phyloP scores from a whole-genome alignment of 2,329 filamentous ascomycete species.

The Coleophoma crateriformis region DNA sequence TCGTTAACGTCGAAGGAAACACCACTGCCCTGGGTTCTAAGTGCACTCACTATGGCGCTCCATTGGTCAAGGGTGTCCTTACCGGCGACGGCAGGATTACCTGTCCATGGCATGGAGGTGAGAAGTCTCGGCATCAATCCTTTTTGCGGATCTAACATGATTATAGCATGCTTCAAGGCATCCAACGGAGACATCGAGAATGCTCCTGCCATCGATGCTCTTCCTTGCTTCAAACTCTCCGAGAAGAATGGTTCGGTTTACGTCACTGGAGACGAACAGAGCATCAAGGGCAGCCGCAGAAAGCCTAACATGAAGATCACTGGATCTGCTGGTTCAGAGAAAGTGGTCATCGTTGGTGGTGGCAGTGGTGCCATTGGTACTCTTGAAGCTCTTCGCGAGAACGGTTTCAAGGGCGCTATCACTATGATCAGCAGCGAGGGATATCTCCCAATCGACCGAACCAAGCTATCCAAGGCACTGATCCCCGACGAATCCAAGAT shows the following conservation, averaged over 20 bases:
- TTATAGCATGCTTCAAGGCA: constrained; percentile 82
- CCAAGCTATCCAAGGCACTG: constrained; percentile 92
- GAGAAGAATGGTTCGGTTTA: constrained; percentile 82
- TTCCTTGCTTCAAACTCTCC: constrained; percentile 74
- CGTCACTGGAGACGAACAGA: constrained; percentile 71
- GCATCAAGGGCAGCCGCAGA: constrained; percentile 71
- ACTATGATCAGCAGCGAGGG: constrained; percentile 82
- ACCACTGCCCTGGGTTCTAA: constrained; percentile 76
- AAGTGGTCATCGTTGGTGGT: constrained; percentile 81
- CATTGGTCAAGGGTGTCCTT: constrained; percentile 79
- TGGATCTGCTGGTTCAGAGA: constrained; percentile 45
- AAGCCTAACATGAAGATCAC: constrained; percentile 70
- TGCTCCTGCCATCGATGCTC: constrained; percentile 81
- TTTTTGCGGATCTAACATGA: constrained; percentile 1
- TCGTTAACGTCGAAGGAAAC: constrained; percentile 72
- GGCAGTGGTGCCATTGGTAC: constrained; percentile 80
- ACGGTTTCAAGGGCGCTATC: constrained; percentile 73
- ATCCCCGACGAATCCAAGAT: constrained; percentile 76
- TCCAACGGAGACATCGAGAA: constrained; percentile 91
- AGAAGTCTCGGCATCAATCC: constrained; percentile 12
- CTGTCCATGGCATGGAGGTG: constrained; percentile 95
- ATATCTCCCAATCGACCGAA: constrained; percentile 83
- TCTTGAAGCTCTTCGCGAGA: constrained; percentile 75
- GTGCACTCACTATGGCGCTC: constrained; percentile 91
- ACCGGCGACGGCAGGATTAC: constrained; percentile 77